Evolutionary conservation across 257 asterid species (phyloP), one percentile per base, ranked within the genome.

Genomic region (Lycium ferocissimum): DNA sequence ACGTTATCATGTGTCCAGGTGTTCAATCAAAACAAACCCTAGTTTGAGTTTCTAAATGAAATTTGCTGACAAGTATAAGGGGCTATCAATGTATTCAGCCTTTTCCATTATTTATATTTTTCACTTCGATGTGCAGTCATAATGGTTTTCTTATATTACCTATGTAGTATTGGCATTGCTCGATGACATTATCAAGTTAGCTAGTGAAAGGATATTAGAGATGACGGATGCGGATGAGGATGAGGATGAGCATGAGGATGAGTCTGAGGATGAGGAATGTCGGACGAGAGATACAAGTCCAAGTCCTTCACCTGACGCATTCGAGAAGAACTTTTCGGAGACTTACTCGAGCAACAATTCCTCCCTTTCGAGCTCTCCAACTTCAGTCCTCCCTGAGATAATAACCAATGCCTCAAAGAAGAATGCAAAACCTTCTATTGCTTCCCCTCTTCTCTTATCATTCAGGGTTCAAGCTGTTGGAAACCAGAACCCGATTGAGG

Each of bases 401-500:
- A 80, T 90, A 11, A 84, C 87, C 89, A 76, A 76, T 76, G 61
- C 82, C n/a, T 51, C 82, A 14, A 90, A 85, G 47, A 83, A 82
- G 18, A 78, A 88, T 22, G 91, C 86, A 38, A 91, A 84, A 57
- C 54, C 76, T 20, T 84, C 91, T 69, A 89, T 88, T 63, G 86
- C 95, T 45, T 91, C 97, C 18, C 95, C 95, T 45, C 76, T 83
- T 85, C 90, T 91, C 69, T 40, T 92, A 66, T 91, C 95, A 6
- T 89, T 92, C 62, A 88, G 94, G 86, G 94, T 91, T 87, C 92
- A 92, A 67, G 89, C 97, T 6, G 89, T 91, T 80, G 94, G 93
- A 62, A 94, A 92, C 84, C 90, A 93, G 65, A 95, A 91, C 84
- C 98, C 99, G 3, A 92, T 91, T 4, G 97, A 95, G 76, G 9